Conservation (phyloP, 345 rosid genomes). For the Pistacia integerrima region DNA sequence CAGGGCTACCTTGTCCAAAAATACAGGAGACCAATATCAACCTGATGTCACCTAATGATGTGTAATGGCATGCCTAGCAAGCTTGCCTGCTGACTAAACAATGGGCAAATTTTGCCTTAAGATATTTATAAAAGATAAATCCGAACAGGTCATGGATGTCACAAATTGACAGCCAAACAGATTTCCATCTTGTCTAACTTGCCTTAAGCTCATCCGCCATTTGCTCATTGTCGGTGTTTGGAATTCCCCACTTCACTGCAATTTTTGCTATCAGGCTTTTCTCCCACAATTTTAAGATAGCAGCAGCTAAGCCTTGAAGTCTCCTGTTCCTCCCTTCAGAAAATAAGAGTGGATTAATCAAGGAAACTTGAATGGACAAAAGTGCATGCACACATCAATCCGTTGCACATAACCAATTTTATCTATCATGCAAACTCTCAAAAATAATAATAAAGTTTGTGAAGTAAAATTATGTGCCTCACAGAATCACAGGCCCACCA, state of each 20-base stretch:
- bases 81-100: background rate
- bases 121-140: conserved; percentile 1
- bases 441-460: background rate
- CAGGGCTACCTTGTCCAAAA: background rate
- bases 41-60: background rate
- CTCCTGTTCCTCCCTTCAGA: conserved; percentile 69
- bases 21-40: background rate
- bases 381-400: conserved; percentile 10
- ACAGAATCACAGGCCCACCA: background rate
- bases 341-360: conserved; percentile 23
- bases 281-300: conserved; percentile 80
- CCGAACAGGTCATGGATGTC: conserved; percentile 6
- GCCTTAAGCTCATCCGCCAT: conserved; percentile 87
- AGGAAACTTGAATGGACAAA: conserved; percentile 13
- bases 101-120: background rate
- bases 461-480: background rate
- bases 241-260: conserved; percentile 85
- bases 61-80: background rate
- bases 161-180: background rate
- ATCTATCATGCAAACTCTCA: background rate
- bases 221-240: conserved; percentile 69
- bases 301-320: conserved; percentile 86
- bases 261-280: conserved; percentile 73
- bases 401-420: background rate
- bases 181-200: conserved; percentile 10